A percentile compares a stretch with the other conserved stretches of the same genome.
Evolutionary conservation across 495 filamentous ascomycete species (phyloP).

Genomic region (Lophiostoma macrostomum): DNA sequence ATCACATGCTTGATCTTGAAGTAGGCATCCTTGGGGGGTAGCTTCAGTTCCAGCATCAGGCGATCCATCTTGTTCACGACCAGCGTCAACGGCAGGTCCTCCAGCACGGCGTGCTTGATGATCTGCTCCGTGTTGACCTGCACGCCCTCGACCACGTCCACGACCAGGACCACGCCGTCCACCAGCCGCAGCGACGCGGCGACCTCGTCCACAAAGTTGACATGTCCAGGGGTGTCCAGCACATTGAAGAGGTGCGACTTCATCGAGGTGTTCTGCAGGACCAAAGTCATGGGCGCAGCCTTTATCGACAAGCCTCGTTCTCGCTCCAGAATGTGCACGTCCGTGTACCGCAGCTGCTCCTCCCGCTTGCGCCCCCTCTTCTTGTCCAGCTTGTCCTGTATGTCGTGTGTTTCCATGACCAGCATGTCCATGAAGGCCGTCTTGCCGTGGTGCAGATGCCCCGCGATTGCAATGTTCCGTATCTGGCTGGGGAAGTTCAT

Average conservation of each 20-base stretch:
- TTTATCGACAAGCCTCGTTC: constrained; percentile 93
- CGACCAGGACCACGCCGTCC: constrained; percentile 88
- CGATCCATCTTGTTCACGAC: constrained; percentile 98
- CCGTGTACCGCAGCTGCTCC: constrained; percentile 91
- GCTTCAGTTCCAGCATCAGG: constrained; percentile 87
- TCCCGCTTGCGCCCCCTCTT: constrained; percentile 76
- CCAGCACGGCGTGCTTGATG: constrained; percentile 89
- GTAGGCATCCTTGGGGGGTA: constrained; percentile 93
- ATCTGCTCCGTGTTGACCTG: constrained; percentile 95
- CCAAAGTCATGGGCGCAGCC: constrained; percentile 87
- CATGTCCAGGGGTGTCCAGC: constrained; percentile 93
- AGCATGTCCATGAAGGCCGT: constrained; percentile 99
- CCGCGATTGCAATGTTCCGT: constrained; percentile 85
- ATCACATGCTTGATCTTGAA: constrained; percentile 98
- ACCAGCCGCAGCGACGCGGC: constrained; percentile 81
- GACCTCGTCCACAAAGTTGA: constrained; percentile 97
- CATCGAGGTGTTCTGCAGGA: constrained; percentile 79
- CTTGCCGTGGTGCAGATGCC: constrained; percentile 96
- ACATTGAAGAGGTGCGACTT: constrained; percentile 98
- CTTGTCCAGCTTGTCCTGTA: constrained; percentile 72
- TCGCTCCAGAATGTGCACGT: constrained; percentile 82
- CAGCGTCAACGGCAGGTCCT: constrained; percentile 83
- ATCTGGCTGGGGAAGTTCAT: constrained; percentile 95
- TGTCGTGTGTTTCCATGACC: constrained; percentile 88
- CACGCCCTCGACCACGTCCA: constrained; percentile 97